These are phyloP conservation scores for Boletus coccyginus DNA, from an alignment of 768 basidiomycete genomes.

Conservation along the genomic window DNA sequence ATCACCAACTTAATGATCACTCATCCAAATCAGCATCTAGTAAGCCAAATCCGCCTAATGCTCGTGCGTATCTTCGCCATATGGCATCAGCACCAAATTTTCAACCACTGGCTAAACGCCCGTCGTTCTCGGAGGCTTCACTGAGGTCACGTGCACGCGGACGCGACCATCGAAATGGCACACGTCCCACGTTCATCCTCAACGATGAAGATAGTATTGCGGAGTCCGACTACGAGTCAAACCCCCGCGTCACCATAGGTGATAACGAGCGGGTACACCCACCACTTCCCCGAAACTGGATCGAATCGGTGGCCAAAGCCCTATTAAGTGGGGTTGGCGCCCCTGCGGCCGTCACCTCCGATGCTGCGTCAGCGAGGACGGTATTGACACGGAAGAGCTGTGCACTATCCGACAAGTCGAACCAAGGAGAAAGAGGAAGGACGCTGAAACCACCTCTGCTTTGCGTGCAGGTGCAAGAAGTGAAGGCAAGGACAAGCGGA, in stretches of 20 bases:
- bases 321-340: slow-evolving; percentile 53
- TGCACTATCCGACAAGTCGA: slow-evolving; percentile 26
- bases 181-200: slow-evolving; percentile 29
- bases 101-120: slow-evolving; percentile 32
- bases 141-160: slow-evolving; percentile 31
- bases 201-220: slow-evolving; percentile 32
- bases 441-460: slow-evolving; percentile 32
- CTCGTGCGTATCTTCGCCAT: slow-evolving; percentile 69
- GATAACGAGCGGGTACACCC: slow-evolving; percentile 35
- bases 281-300: slow-evolving; percentile 68
- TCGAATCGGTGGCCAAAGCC: slow-evolving; percentile 66
- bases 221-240: slow-evolving; percentile 19
- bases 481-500: slow-evolving; percentile 25
- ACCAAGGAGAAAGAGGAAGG: slow-evolving; percentile 20
- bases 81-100: slow-evolving; percentile 63
- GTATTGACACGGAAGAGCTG: slow-evolving; percentile 24
- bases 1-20: slow-evolving; percentile 23
- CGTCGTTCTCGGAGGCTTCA: slow-evolving; percentile 30
- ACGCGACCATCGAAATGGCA: slow-evolving; percentile 27
- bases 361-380: slow-evolving; percentile 23
- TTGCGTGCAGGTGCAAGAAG: slow-evolving; percentile 33
- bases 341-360: slow-evolving; percentile 29
- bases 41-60: slow-evolving; percentile 40
- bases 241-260: slow-evolving; percentile 31
- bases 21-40: slow-evolving; percentile 21